Evolutionary conservation across 768 basidiomycete genomes (phyloP).

Genomic region (Lentinula boryana): DNA sequence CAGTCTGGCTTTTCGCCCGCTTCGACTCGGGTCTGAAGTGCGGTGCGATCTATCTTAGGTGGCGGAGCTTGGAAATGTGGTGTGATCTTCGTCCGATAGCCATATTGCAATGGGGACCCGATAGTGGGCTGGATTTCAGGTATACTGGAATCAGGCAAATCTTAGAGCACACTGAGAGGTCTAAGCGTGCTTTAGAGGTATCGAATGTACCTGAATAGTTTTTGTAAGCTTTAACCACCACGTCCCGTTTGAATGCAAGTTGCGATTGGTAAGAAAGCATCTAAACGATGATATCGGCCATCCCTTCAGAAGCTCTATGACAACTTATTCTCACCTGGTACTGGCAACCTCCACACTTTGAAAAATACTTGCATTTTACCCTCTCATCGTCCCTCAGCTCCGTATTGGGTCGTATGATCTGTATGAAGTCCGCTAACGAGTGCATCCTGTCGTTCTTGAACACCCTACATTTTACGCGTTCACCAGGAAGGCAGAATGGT

Average conservation of each 20-base stretch:
- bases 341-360: constrained; percentile 88
- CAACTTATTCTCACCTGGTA: constrained; percentile 59
- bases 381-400: constrained; percentile 59
- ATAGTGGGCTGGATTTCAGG: constrained; percentile 72
- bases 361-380: constrained; percentile 83
- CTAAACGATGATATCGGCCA: constrained; percentile 24
- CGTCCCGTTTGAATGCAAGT: constrained; percentile 79
- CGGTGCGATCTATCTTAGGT: constrained; percentile 21
- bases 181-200: not conserved
- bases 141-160: constrained; percentile 46
- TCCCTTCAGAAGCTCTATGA: not conserved
- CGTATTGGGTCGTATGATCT: constrained; percentile 55
- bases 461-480: constrained; percentile 67
- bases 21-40: constrained; percentile 18
- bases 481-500: constrained; percentile 82
- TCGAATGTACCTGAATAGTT: constrained; percentile 56
- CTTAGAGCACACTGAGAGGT: constrained; percentile 24
- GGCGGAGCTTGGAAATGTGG: constrained; percentile 89
- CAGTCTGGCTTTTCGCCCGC: constrained; percentile 46
- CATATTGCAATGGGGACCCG: constrained; percentile 84
- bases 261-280: constrained; percentile 88
- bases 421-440: constrained; percentile 71
- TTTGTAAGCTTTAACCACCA: constrained; percentile 77
- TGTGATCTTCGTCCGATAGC: constrained; percentile 94
- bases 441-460: constrained; percentile 66